A percentile compares a stretch with the other conserved stretches of the same genome.
Conservation (phyloP, 2,329 filamentous ascomycete species). For the Teratosphaeria destructans region DNA sequence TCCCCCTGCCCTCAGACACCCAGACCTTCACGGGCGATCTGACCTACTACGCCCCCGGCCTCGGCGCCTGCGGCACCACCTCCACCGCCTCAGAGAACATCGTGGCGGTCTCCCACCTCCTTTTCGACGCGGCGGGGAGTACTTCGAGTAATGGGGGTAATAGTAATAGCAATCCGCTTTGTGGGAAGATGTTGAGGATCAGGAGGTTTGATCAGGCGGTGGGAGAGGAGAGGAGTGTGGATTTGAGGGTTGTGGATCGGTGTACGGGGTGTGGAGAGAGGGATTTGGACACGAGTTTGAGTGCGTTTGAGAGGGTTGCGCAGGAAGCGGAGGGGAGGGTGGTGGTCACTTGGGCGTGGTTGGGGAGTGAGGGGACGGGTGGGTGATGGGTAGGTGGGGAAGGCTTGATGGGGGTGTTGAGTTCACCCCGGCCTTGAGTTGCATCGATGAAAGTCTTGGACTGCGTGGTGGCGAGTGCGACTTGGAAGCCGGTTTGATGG, state of each 20-base stretch:
- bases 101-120: constrained; percentile 54
- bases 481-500: neutral
- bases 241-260: constrained; percentile 58
- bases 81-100: constrained; percentile 48
- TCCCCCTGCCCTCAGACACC: constrained; percentile 43
- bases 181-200: constrained; percentile 56
- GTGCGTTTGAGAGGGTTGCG: constrained; percentile 39
- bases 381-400: neutral
- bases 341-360: constrained; percentile 24
- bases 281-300: constrained; percentile 41
- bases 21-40: constrained; percentile 52
- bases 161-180: constrained; percentile 56
- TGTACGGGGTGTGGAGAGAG: constrained; percentile 42
- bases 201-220: constrained; percentile 37
- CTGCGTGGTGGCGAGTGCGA: neutral
- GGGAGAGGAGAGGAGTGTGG: constrained; percentile 41
- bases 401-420: no score
- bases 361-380: constrained; percentile 7
- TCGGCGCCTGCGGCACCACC: constrained; percentile 59
- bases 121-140: constrained; percentile 52
- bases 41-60: constrained; percentile 56
- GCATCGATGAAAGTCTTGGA: neutral
- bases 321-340: constrained; percentile 20
- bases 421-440: no score
- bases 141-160: constrained; percentile 24